These are phyloP conservation scores for Amphicarpaea edgeworthii DNA, from an alignment of 306 rosid species.

Conservation along the genomic window DNA sequence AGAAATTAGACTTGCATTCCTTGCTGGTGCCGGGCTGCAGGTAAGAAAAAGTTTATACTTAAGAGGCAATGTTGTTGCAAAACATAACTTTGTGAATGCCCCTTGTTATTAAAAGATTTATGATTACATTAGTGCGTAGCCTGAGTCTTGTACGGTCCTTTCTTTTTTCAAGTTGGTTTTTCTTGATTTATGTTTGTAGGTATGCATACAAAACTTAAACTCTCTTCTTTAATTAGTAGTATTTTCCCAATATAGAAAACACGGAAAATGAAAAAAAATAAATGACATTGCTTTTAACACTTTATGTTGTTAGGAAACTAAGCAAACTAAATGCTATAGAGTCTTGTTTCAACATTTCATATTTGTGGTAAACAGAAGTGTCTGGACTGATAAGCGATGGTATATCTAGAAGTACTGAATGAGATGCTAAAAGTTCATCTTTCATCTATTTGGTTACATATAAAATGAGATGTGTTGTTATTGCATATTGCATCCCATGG, in stretches of 20 bases:
- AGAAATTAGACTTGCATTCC: slow-evolving; percentile 86
- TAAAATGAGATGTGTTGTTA: slow-evolving; percentile 1
- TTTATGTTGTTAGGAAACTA: slow-evolving; percentile 14
- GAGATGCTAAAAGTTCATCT: not conserved
- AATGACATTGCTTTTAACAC: slow-evolving; percentile 6
- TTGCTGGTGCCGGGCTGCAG: slow-evolving; percentile 92
- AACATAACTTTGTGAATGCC: slow-evolving; percentile 16
- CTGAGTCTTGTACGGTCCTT: not conserved
- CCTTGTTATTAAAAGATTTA: slow-evolving; percentile 25
- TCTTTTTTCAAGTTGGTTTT: slow-evolving; percentile 4
- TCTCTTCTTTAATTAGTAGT: slow-evolving; percentile 1
- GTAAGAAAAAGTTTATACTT: slow-evolving; percentile 47
- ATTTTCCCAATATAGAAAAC: not conserved
- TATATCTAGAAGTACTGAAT: slow-evolving; percentile 9
- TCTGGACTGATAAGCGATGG: not conserved
- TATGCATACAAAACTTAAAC: not conserved
- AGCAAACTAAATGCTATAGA: slow-evolving; percentile 8
- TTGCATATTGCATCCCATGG: slow-evolving; percentile 14
- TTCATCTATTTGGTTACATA: slow-evolving; percentile 20
- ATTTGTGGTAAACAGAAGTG: not conserved
- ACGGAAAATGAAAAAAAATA: not conserved
- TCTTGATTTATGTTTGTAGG: slow-evolving; percentile 17
- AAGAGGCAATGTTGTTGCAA: not conserved
- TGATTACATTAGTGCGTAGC: not conserved
- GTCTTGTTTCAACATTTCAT: slow-evolving; percentile 12